Conservation (phyloP, 768 basidiomycete species). For the Rhodotorula paludigena region DNA sequence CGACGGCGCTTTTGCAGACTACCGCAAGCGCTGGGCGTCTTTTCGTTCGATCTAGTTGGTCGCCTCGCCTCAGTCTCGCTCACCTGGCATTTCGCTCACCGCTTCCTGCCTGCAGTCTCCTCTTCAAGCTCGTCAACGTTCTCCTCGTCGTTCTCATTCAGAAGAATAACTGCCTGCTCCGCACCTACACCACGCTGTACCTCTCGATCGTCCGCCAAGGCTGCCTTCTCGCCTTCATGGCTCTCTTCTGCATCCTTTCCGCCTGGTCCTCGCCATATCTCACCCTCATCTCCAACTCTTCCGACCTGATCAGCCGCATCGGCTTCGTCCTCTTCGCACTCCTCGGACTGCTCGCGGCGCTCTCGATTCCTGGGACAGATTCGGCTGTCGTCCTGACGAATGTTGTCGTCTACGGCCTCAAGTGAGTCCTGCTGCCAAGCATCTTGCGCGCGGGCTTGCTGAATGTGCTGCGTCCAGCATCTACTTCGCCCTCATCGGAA, state of each 20-base stretch:
- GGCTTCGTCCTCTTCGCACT: conserved; percentile 65
- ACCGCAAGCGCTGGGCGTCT: conserved; percentile 64
- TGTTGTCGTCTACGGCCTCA: conserved; percentile 63
- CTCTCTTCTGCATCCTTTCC: conserved; percentile 56
- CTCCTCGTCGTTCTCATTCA: conserved; percentile 63
- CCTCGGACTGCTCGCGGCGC: conserved; percentile 61
- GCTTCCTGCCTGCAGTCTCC: conserved; percentile 9
- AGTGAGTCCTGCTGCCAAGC: conserved; percentile 35
- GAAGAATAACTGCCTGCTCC: conserved; percentile 67
- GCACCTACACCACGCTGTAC: conserved; percentile 53
- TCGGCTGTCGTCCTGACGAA: conserved; percentile 61
- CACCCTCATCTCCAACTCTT: conserved; percentile 36
- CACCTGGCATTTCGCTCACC: neutral
- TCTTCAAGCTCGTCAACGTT: conserved; percentile 63
- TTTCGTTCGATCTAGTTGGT: conserved; percentile 38
- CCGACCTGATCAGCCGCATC: conserved; percentile 60
- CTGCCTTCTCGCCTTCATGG: conserved; percentile 57
- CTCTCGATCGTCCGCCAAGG: conserved; percentile 61
- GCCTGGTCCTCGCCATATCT: conserved; percentile 28
- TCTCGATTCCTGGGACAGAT: conserved; percentile 58
- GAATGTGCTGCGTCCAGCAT: conserved; percentile 44
- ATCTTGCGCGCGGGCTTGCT: neutral
- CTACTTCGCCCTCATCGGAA: conserved; percentile 61
- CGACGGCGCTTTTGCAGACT: conserved; percentile 51
- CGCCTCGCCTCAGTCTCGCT: neutral